These are phyloP conservation scores for Dipodascus geniculatus DNA, from an alignment of 805 yeast genomes.

Conservation along the genomic window DNA sequence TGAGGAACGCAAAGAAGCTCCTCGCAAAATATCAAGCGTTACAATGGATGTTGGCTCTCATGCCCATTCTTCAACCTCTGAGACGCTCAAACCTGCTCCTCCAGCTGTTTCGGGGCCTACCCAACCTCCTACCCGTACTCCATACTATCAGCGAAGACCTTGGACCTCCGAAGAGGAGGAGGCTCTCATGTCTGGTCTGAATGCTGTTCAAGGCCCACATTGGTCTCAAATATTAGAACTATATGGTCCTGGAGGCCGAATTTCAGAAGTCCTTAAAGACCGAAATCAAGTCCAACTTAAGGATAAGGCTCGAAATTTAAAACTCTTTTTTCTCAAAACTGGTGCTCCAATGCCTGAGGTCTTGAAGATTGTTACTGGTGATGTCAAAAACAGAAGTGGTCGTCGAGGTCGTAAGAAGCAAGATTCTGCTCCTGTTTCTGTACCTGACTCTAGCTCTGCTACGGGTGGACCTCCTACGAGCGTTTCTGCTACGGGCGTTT, in stretches of 20 bases:
- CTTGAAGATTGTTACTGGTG: conserved; percentile 79
- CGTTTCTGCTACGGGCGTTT: too few relatives aligned
- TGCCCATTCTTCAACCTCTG: conserved; percentile 1
- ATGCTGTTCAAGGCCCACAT: conserved; percentile 68
- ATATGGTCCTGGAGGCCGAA: conserved; percentile 90
- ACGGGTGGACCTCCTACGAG: too few relatives aligned
- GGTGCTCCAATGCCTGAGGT: conserved; percentile 72
- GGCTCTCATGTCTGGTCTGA: conserved; percentile 70
- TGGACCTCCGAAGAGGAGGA: conserved; percentile 89
- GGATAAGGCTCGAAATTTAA: conserved; percentile 95
- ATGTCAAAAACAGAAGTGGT: conserved; percentile 22
- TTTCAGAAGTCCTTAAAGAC: conserved; percentile 72
- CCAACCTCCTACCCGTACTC: conserved; percentile 11
- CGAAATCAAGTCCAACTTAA: conserved; percentile 86
- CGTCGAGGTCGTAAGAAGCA: conserved; percentile 3
- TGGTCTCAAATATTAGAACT: conserved; percentile 86
- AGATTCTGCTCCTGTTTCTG: neutral
- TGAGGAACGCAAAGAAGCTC: conserved; percentile 5
- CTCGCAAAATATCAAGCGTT: conserved; percentile 7
- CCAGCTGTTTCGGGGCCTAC: conserved; percentile 9
- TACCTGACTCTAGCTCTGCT: too few relatives aligned
- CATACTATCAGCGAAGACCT: conserved; percentile 39
- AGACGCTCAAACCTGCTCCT: conserved; percentile 1
- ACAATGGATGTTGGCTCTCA: neutral
- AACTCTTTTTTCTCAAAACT: conserved; percentile 68